Evolutionary conservation across 2,329 filamentous ascomycete genomes (phyloP).

Genomic region (Aspergillus phoenicis): DNA sequence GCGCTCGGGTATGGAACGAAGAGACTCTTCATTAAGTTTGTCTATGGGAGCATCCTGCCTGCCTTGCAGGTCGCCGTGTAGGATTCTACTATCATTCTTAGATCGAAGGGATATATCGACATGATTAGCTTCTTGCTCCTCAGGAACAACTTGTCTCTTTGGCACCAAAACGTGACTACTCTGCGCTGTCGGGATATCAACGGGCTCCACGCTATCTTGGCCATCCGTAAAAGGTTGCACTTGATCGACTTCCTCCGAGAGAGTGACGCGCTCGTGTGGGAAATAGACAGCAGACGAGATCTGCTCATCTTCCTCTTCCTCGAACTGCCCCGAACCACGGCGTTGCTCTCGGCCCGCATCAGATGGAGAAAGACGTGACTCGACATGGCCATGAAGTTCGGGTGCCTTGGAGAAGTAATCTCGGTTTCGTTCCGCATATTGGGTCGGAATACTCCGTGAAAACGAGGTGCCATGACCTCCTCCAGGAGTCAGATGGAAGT

Average conservation of each 20-base stretch:
- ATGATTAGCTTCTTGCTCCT: slow-evolving; percentile 48
- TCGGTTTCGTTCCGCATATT: slow-evolving; percentile 36
- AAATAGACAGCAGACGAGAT: slow-evolving; percentile 68
- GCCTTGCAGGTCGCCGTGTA: slow-evolving; percentile 60
- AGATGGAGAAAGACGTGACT: slow-evolving; percentile 24
- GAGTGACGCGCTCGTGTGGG: slow-evolving; percentile 58
- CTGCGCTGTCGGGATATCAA: slow-evolving; percentile 30
- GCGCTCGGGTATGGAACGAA: slow-evolving; percentile 41
- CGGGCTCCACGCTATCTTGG: slow-evolving; percentile 25
- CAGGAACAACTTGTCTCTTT: slow-evolving; percentile 28
- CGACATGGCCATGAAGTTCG: neutral
- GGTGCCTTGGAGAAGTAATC: slow-evolving; percentile 32
- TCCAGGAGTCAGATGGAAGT: slow-evolving; percentile 55
- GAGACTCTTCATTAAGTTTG: slow-evolving; percentile 40
- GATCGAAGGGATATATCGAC: slow-evolving; percentile 66
- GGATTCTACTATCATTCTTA: slow-evolving; percentile 61
- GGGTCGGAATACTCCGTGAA: slow-evolving; percentile 43
- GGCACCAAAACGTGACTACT: slow-evolving; percentile 33
- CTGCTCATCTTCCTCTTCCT: slow-evolving; percentile 64
- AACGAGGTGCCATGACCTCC: slow-evolving; percentile 50
- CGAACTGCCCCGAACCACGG: slow-evolving; percentile 36
- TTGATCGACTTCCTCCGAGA: slow-evolving; percentile 33
- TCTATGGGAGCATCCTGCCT: slow-evolving; percentile 40
- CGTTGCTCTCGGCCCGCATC: slow-evolving; percentile 27
- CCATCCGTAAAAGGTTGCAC: slow-evolving; percentile 26